Evolutionary conservation across 352 stramenopile genomes (phyloP), one percentile per base, ranked within the genome.

Genomic region (Globisporangium cederbergense): DNA sequence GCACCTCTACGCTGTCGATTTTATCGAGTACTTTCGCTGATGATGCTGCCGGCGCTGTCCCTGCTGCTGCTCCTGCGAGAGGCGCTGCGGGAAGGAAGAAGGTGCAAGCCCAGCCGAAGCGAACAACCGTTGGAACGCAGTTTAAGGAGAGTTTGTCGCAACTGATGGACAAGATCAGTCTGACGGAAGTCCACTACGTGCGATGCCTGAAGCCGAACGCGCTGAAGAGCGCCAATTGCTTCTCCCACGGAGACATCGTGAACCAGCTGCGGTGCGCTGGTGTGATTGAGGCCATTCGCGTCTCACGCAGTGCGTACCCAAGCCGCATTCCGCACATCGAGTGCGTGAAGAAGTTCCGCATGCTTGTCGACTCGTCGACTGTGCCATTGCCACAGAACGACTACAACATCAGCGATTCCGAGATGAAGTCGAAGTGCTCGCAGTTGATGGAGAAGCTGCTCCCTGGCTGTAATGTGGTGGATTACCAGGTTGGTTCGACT

Each of bases 181-280:
- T 90, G 8, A 96, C 88, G 0, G 85, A 94, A 45, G 86, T 95
- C 0, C 87, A 96, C 58, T 96, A 96, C 32, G 87, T 96, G 36
- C 86, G 88, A 7, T 96, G 88, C 67, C 53, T 96, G 40, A 96
- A 96, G 64, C 88, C 88, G 18, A 96, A 96, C 53, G 56, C 70
- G 3, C 56, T 88, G 8, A 95, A 95, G 69, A 91, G 82, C 47
- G 81, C 81, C 6, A 64, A 86, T 46, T 87, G 77, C 49, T 93
- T 91, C 55, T 73, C 80, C 4, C 86, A 93, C 52, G 60, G 64
- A 20, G 83, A 91, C 7, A 88, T 96, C 30, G 87, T 96, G 22
- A 91, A 81, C 52, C 88, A 96, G 60, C 64, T 95, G 47, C 84
- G 88, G 9, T 96, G 87, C 50, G 88, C 86, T 1, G 88, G 88